A percentile compares a stretch with the other conserved stretches of the same genome.
Conservation (phyloP, 2,329 filamentous ascomycete genomes). For the Botryotinia globosa region DNA sequence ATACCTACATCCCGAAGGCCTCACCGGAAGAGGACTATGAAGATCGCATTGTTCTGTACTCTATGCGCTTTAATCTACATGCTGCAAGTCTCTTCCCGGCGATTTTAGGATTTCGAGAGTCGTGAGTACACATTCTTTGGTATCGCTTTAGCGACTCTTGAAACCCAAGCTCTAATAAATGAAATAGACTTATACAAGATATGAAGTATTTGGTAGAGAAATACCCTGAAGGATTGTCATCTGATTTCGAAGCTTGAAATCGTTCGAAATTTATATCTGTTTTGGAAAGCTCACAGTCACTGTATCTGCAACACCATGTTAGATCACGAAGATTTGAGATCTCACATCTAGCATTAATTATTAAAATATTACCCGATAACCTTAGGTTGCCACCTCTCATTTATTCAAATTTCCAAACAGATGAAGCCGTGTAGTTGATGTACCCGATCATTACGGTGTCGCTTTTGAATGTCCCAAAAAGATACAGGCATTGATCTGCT, state of each 20-base stretch:
- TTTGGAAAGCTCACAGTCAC: neutral
- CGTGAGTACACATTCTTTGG: too few species aligned
- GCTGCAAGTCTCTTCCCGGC: too few species aligned
- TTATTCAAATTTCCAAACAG: neutral
- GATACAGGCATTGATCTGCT: neutral
- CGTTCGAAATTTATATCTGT: neutral
- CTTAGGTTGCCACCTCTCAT: neutral
- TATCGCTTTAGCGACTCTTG: too few species aligned
- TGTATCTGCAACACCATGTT: neutral
- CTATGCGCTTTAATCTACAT: too few species aligned
- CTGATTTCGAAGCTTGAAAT: neutral
- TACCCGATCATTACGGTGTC: neutral
- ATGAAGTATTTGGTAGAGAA: constrained; percentile 27
- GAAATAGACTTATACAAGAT: too few species aligned
- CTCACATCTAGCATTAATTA: neutral
- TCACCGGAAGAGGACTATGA: constrained; percentile 41
- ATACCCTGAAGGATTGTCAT: neutral
- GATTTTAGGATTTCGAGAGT: too few species aligned
- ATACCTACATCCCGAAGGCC: constrained; percentile 25
- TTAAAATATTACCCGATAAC: neutral
- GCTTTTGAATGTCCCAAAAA: neutral
- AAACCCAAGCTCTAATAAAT: too few species aligned
- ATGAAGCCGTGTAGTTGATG: neutral
- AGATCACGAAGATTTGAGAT: neutral
- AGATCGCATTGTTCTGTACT: neutral